These are phyloP conservation scores for Mycena polygramma DNA, from an alignment of 768 basidiomycete genomes.

Conservation along the genomic window DNA sequence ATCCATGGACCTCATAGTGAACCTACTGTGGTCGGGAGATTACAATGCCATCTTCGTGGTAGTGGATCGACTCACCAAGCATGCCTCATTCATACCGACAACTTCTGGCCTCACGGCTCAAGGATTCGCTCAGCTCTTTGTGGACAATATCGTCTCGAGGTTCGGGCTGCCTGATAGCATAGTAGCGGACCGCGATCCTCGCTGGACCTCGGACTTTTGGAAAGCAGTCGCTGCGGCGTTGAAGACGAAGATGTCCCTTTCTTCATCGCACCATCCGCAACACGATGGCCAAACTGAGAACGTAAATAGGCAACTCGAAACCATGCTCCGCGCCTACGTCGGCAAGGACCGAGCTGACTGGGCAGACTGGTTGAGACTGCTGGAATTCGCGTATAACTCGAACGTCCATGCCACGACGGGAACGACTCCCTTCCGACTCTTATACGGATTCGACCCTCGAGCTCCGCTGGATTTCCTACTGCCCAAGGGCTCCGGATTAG, in stretches of 20 bases:
- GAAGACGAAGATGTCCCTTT: neutral
- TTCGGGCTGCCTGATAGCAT: constrained; percentile 24
- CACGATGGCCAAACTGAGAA: constrained; percentile 6
- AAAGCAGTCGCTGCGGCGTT: neutral
- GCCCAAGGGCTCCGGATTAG: no score
- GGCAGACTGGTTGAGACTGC: neutral
- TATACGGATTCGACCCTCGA: no score
- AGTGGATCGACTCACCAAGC: constrained; percentile 14
- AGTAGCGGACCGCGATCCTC: constrained; percentile 17
- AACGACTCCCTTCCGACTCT: no score
- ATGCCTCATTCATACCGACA: constrained; percentile 30
- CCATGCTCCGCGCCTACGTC: constrained; percentile 1
- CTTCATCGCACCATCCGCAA: neutral
- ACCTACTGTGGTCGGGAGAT: constrained; percentile 39
- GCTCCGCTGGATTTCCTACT: no score
- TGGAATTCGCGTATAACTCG: constrained; percentile 1
- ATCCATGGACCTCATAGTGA: constrained; percentile 43
- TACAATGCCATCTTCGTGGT: constrained; percentile 18
- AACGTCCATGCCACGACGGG: no score
- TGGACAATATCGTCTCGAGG: neutral
- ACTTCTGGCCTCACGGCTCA: constrained; percentile 3
- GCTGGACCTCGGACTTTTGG: constrained; percentile 30
- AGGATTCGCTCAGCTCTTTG: constrained; percentile 13
- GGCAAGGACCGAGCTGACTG: neutral
- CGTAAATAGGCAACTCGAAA: neutral